Evolutionary conservation across 768 basidiomycete species (phyloP).

Genomic region (Cyclocybe aegerita): DNA sequence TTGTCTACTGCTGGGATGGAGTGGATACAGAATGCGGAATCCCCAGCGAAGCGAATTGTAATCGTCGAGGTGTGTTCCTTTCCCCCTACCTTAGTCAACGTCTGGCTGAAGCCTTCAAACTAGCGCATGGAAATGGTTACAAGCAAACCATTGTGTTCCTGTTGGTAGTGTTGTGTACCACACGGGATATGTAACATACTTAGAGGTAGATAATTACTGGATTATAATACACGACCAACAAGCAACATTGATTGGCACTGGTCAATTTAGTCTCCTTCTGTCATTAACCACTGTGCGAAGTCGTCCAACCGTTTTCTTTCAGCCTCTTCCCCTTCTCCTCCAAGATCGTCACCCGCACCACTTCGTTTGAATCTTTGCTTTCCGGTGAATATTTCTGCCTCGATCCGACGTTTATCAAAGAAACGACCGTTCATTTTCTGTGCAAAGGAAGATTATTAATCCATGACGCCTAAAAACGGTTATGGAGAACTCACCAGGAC

Average conservation of each 20-base stretch:
- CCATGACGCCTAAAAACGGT: background rate
- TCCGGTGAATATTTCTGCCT: conserved; percentile 81
- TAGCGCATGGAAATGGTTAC: conserved; percentile 77
- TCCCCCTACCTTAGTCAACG: background rate
- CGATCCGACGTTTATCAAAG: conserved; percentile 81
- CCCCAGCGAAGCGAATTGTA: conserved; percentile 53
- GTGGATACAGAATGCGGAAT: conserved; percentile 44
- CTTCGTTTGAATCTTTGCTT: conserved; percentile 80
- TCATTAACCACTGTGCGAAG: conserved; percentile 86
- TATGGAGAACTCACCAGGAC: conserved; percentile 51
- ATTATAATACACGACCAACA: conserved; percentile 19
- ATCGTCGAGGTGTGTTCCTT: conserved; percentile 66
- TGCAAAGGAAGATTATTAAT: background rate
- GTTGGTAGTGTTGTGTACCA: conserved; percentile 48
- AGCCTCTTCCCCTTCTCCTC: conserved; percentile 65
- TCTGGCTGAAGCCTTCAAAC: background rate
- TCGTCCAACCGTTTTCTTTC: conserved; percentile 85
- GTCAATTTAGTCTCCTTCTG: conserved; percentile 62
- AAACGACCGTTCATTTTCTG: conserved; percentile 95
- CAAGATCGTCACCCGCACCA: conserved; percentile 62
- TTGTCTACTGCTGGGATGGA: conserved; percentile 36
- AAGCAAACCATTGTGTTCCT: conserved; percentile 67
- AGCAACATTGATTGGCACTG: conserved; percentile 2
- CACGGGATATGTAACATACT: conserved; percentile 11
- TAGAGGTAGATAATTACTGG: conserved; percentile 11